Conservation (phyloP, 129 eudicot genomes). For the Escallonia herrerae region DNA sequence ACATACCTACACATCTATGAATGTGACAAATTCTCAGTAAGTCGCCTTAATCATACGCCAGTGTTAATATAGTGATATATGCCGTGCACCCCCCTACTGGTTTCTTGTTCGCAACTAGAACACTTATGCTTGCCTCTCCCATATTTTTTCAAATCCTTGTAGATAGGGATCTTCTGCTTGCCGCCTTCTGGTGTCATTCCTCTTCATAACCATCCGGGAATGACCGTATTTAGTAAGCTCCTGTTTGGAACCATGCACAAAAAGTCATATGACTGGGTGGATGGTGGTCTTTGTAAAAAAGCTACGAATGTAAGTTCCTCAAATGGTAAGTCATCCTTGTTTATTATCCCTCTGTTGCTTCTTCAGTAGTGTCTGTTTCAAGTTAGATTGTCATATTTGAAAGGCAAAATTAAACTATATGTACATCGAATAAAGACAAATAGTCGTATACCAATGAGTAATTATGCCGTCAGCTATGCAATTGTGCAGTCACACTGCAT, state of each 20-base stretch:
- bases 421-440: too few relatives aligned
- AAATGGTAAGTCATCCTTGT: slow-evolving; percentile 26
- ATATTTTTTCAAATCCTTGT: slow-evolving; percentile 3
- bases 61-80: too few relatives aligned
- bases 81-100: too few relatives aligned
- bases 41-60: neutral
- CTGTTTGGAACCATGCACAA: slow-evolving; percentile 86
- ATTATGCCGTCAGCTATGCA: too few relatives aligned
- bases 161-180: slow-evolving; percentile 91
- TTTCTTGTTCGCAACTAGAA: too few relatives aligned
- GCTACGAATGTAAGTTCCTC: slow-evolving; percentile 19
- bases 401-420: too few relatives aligned
- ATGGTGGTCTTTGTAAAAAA: slow-evolving; percentile 16
- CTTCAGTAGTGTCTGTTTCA: neutral
- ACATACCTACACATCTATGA: slow-evolving; percentile 74
- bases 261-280: slow-evolving; percentile 78
- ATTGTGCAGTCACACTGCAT: too few relatives aligned
- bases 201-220: slow-evolving; percentile 87
- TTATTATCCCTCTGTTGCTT: neutral
- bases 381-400: too few relatives aligned
- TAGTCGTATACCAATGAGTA: too few relatives aligned
- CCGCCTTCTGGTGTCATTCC: slow-evolving; percentile 83
- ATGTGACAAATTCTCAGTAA: slow-evolving; percentile 82
- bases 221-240: slow-evolving; percentile 90
- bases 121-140: too few relatives aligned